A percentile compares a stretch with the other conserved stretches of the same genome.
Evolutionary conservation across 139 green algal genomes (phyloP).

Genomic region (Chlorokybus atmophyticus): DNA sequence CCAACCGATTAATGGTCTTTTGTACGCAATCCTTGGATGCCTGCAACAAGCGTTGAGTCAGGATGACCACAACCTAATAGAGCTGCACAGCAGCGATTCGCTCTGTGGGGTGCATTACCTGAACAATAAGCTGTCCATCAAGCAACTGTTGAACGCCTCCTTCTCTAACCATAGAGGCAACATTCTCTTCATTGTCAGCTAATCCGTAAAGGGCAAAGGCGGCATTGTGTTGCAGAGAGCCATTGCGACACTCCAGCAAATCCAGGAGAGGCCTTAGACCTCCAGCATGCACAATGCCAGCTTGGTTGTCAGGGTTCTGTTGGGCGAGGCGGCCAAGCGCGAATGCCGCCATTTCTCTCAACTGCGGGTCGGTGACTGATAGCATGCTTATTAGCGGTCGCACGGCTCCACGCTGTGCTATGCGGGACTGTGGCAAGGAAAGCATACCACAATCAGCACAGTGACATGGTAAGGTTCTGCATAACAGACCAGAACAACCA

Average conservation of each 20-base stretch:
- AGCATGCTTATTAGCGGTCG: conserved; percentile 91
- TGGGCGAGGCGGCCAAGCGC: conserved; percentile 77
- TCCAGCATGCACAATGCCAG: conserved; percentile 62
- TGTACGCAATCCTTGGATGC: conserved; percentile 81
- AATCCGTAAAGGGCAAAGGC: conserved; percentile 92
- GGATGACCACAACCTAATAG: too few relatives aligned
- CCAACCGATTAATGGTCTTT: conserved; percentile 87
- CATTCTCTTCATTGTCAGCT: conserved; percentile 68
- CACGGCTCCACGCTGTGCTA: conserved; percentile 86
- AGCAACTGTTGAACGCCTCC: conserved; percentile 44
- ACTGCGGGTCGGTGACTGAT: conserved; percentile 41
- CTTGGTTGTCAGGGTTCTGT: conserved; percentile 91
- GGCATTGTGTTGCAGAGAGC: conserved; percentile 69
- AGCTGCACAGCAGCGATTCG: too few relatives aligned
- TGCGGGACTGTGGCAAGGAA: conserved; percentile 37
- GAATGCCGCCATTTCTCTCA: conserved; percentile 97
- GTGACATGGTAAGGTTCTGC: background rate
- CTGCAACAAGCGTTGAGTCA: conserved; percentile 26
- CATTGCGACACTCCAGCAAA: conserved; percentile 67
- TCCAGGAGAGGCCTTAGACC: conserved; percentile 74
- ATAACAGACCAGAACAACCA: background rate
- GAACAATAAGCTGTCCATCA: conserved; percentile 37
- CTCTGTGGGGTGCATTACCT: too few relatives aligned
- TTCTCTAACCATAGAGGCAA: conserved; percentile 49
- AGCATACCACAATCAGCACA: background rate